Percentiles rank a stretch among this genome's conserved stretches.
phyloP scores from a whole-genome alignment of 2,329 filamentous ascomycete species.

The Bimuria novae-zelandiae region DNA sequence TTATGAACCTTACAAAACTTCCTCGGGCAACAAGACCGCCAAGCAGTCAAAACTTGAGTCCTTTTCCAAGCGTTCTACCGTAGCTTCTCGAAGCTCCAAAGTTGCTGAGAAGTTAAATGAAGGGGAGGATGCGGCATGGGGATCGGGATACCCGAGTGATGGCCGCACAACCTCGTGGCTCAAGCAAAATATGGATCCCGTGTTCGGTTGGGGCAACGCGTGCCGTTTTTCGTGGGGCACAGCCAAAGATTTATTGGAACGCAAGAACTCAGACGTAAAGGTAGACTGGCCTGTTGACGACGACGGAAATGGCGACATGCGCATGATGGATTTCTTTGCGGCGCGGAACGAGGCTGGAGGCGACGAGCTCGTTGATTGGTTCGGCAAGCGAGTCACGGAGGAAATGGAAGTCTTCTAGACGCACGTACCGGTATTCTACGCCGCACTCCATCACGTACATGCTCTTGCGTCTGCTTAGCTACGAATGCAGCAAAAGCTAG shows the following conservation, averaged over 20 bases:
- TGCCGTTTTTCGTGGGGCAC: constrained; percentile 97
- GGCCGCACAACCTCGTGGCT: constrained; percentile 80
- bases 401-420: constrained; percentile 73
- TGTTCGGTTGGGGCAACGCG: constrained; percentile 95
- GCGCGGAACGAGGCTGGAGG: constrained; percentile 52
- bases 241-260: constrained; percentile 87
- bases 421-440: neutral
- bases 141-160: constrained; percentile 92
- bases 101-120: constrained; percentile 36
- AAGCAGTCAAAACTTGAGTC: too few species aligned
- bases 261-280: constrained; percentile 67
- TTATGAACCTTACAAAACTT: constrained; percentile 59
- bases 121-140: constrained; percentile 64
- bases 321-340: constrained; percentile 77
- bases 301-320: constrained; percentile 64
- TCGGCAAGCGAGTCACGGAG: constrained; percentile 71
- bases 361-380: constrained; percentile 80
- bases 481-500: neutral
- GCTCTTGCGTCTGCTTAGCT: neutral
- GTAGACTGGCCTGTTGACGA: constrained; percentile 89
- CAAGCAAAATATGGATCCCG: constrained; percentile 81
- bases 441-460: neutral
- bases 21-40: constrained; percentile 30
- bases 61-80: too few species aligned
- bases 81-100: too few species aligned